phyloP scores from a whole-genome alignment of 148 eudicot genomes.

The Linanthus parryae region DNA sequence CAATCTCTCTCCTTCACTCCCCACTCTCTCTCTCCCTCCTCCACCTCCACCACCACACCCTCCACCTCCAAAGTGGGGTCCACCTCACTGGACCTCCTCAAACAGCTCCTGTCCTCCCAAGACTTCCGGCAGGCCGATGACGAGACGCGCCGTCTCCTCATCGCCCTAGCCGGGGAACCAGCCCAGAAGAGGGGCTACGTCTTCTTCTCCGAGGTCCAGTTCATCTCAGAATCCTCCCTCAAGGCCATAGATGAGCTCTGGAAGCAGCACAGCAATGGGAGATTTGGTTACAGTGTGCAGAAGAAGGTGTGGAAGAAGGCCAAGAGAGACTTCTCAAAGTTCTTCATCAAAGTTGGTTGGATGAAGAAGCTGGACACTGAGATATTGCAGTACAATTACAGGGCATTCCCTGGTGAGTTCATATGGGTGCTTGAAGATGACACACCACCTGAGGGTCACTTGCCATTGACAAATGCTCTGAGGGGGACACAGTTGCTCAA shows the following conservation, averaged over 20 bases:
- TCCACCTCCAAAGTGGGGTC: constrained; percentile 19
- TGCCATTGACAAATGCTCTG: constrained; percentile 89
- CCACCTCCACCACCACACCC: constrained; percentile 26
- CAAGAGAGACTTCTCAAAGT: constrained; percentile 49
- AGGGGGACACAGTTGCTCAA: constrained; percentile 76
- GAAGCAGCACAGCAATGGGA: constrained; percentile 36
- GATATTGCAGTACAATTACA: constrained; percentile 73
- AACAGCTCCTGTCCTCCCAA: constrained; percentile 28
- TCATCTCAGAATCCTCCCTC: constrained; percentile 53
- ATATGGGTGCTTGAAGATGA: constrained; percentile 55
- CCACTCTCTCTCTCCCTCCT: constrained; percentile 4
- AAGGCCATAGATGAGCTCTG: constrained; percentile 58
- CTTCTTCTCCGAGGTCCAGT: constrained; percentile 85
- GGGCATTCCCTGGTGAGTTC: constrained; percentile 76
- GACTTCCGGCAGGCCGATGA: constrained; percentile 83
- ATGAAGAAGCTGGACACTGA: constrained; percentile 91
- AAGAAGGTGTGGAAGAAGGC: constrained; percentile 50
- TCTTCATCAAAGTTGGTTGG: constrained; percentile 81
- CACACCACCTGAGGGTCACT: constrained; percentile 82
- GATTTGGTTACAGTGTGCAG: constrained; percentile 83
- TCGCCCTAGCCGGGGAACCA: constrained; percentile 68
- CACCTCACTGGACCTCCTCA: constrained; percentile 50
- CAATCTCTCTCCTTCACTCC: constrained; percentile 5
- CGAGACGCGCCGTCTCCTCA: constrained; percentile 85
- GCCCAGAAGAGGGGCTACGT: constrained; percentile 73